A percentile compares a stretch with the other conserved stretches of the same genome.
Evolutionary conservation across 768 basidiomycete species (phyloP).

Genomic region (Lactifluus piperatus): DNA sequence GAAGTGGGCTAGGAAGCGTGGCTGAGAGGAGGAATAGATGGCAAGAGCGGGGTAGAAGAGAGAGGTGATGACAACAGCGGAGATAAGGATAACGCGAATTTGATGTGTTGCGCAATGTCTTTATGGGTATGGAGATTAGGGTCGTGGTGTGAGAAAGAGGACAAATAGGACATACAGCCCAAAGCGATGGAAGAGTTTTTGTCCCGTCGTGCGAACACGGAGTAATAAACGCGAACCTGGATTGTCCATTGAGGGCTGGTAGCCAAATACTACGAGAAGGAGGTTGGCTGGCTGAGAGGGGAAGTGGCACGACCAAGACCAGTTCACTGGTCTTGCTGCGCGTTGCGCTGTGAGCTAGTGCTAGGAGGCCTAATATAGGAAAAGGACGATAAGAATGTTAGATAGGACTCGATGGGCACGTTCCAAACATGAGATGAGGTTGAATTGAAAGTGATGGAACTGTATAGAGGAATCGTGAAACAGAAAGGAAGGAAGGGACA

Average conservation of each 20-base stretch:
- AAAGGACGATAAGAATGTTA: neutral
- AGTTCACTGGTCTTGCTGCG: neutral
- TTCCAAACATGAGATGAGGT: slow-evolving; percentile 8
- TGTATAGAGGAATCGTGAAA: neutral
- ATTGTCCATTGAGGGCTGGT: slow-evolving; percentile 20
- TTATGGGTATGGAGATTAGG: slow-evolving; percentile 2
- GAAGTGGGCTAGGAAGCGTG: slow-evolving; percentile 46
- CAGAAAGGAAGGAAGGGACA: too few relatives aligned
- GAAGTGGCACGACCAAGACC: neutral
- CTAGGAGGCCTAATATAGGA: neutral
- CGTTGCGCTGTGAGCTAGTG: neutral
- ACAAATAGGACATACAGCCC: slow-evolving; percentile 54
- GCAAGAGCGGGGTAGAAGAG: slow-evolving; percentile 88
- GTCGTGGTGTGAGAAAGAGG: neutral
- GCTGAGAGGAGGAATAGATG: slow-evolving; percentile 68
- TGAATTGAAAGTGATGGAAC: neutral
- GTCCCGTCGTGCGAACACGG: slow-evolving; percentile 33
- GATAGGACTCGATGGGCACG: neutral
- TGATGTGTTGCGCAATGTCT: slow-evolving; percentile 90
- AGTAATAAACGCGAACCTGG: slow-evolving; percentile 23
- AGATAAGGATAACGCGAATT: slow-evolving; percentile 81
- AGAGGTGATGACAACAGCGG: slow-evolving; percentile 79
- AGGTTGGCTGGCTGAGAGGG: neutral
- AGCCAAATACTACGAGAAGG: neutral
- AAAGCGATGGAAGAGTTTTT: slow-evolving; percentile 58